Evolutionary conservation across 2,329 filamentous ascomycete species (phyloP), one percentile per base, ranked within the genome.

Genomic region (Phoma sp.): DNA sequence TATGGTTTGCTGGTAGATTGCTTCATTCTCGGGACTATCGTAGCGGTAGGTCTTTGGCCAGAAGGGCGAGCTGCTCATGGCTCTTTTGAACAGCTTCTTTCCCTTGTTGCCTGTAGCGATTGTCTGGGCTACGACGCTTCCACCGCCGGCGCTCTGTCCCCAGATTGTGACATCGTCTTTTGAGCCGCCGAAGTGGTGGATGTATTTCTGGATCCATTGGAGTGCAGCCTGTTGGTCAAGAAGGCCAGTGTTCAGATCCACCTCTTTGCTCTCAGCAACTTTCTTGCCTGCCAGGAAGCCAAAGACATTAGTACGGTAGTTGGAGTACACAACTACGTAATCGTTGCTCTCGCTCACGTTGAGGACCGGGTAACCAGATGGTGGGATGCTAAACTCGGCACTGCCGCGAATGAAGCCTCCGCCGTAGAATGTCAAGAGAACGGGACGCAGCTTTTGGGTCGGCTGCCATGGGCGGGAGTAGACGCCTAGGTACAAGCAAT

Each of bases 351-450:
- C 59, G 21, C 80, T 83, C 3, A 81, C 82, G 59, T 87, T 85
- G 3, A 88, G 74, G 4, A 86, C 76, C 0, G 84, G 85, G 61
- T 83, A 87, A 1, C 78, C 82, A 0, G 79, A 73, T 2, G 85
- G 84, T 4, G 84, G 84, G 7, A 87, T 75, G 6, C 67, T 70
- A 62, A 87, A 84, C 30, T 74, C 79, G 0, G 82, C 85, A 25
- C 77, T 78, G 7, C 85, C 86, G 65, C 83, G 74, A 43, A 87
- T 83, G 72, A 84, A 88, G 2, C 78, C 86, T 11, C 85, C 85
- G 46, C 85, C 85, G 64, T 84, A 86, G 65, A 85, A 87, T 3
- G 80, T 80, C 3, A 87, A 79, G 0, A 88, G 77, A 0, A 88
- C 84, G 0, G 85, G 85, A 2, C 82, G 76, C 1, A 80, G 69